Conservation (phyloP, 2,329 filamentous ascomycete species). For the Xylaria sp. region DNA sequence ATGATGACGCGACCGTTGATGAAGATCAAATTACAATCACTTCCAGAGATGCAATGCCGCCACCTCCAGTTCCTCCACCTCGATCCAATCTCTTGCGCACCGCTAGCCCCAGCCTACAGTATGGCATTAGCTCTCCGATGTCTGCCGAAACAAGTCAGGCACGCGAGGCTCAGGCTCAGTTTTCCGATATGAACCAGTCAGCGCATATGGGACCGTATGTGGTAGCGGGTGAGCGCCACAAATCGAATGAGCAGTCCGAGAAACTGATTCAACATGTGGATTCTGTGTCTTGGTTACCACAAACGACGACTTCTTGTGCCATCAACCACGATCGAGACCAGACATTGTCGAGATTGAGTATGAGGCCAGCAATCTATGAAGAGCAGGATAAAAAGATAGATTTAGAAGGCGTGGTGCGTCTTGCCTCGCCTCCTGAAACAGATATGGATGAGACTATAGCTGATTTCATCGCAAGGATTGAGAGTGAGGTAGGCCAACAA, state of each 20-base stretch:
- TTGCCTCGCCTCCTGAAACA: neutral
- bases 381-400: constrained; percentile 19
- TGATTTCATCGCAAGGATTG: constrained; percentile 46
- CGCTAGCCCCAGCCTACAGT: neutral
- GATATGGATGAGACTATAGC: constrained; percentile 35
- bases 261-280: constrained; percentile 23
- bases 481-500: constrained; percentile 35
- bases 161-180: neutral
- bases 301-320: constrained; percentile 28
- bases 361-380: constrained; percentile 30
- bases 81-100: neutral
- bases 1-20: neutral
- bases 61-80: constrained; percentile 36
- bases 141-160: neutral
- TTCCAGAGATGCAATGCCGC: constrained; percentile 42
- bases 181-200: neutral
- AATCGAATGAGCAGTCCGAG: constrained; percentile 1
- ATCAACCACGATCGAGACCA: constrained; percentile 15
- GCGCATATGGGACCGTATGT: neutral
- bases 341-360: constrained; percentile 26
- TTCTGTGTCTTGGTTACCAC: constrained; percentile 37
- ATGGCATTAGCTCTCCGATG: neutral
- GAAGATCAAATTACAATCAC: constrained; percentile 29
- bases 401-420: neutral
- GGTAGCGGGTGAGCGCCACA: neutral